phyloP scores from a whole-genome alignment of 306 rosid genomes.

The Malus sieversii region DNA sequence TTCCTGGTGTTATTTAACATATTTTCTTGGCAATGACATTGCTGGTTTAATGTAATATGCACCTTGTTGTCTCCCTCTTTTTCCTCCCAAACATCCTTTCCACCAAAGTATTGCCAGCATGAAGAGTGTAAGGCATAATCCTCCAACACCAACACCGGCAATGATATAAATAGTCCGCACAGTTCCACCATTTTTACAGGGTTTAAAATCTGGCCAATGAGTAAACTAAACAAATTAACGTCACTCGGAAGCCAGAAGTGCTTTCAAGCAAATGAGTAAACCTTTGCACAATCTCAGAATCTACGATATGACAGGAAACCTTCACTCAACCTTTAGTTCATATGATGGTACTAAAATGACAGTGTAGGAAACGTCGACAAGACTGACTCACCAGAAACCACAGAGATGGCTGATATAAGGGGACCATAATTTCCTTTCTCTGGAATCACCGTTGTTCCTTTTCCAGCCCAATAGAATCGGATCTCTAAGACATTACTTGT shows the following conservation, averaged over 20 bases:
- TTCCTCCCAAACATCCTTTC: constrained; percentile 23
- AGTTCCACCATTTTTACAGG: constrained; percentile 22
- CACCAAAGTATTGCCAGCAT: constrained; percentile 35
- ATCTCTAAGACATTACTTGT: constrained; percentile 40
- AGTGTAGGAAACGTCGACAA: background rate
- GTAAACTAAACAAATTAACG: background rate
- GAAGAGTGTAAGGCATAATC: constrained; percentile 19
- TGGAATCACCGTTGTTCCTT: constrained; percentile 39
- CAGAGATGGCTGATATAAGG: constrained; percentile 53
- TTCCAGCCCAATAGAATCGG: constrained; percentile 51
- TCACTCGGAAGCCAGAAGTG: background rate
- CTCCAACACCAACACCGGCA: constrained; percentile 21
- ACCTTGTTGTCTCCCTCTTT: constrained; percentile 16
- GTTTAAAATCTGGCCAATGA: constrained; percentile 25
- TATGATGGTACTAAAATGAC: background rate
- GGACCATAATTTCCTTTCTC: constrained; percentile 49
- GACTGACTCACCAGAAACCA: constrained; percentile 39
- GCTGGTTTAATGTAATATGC: background rate
- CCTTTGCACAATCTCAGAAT: no score
- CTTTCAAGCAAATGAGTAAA: background rate
- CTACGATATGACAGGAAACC: no score
- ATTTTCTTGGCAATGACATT: background rate
- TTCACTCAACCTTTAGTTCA: no score
- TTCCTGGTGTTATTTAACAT: background rate
- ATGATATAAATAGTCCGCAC: constrained; percentile 2